Evolutionary conservation across 352 stramenopile species (phyloP), one percentile per base, ranked within the genome.

Genomic region (Pythium apleroticum): DNA sequence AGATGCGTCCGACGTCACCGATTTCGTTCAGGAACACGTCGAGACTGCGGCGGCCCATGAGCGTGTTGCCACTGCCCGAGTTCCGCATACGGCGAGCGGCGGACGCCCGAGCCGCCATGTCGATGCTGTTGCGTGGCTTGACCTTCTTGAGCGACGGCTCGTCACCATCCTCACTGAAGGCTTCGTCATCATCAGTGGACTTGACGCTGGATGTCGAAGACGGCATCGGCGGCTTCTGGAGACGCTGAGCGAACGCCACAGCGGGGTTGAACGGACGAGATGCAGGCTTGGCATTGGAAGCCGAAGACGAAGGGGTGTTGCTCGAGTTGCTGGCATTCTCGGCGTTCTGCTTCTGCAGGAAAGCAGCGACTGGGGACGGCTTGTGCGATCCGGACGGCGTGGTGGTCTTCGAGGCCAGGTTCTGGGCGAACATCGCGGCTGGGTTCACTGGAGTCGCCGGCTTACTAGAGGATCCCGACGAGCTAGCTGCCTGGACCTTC

Each of bases 11-110:
- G 20, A 93, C 79, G 57, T 93, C 85, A 15, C 83, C 82, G 61
- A 89, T 90, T 66, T 89, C 81, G 61, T 90, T 90, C 59, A 93
- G 69, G 63, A 93, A 93, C 50, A 89, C 81, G 33, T 92, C 81
- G 20, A 92, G 65, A 55, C 77, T 89, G 43, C 75, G 79, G 7
- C 81, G 83, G 27, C 79, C 79, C 22, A 80, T 72, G 25, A 89
- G 66, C 53, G 75, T 81, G 27, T 68, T 74, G 30, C 75, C 72
- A 19, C 60, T 88, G 45, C 74, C 81, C 3, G 82, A 89, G 35
- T 73, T 90, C 20, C 85, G 85, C 71, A 91, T 74, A 35, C 85
- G 74, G 1, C 85, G 79, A 20, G 85, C 81, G 0, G 83, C 83
- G 4, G 83, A 91, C 1, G 85, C 81, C 1, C 85, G 79, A n/a